These are phyloP conservation scores for Gossypium schwendimanii DNA, from an alignment of 441 rosid species.

Conservation along the genomic window DNA sequence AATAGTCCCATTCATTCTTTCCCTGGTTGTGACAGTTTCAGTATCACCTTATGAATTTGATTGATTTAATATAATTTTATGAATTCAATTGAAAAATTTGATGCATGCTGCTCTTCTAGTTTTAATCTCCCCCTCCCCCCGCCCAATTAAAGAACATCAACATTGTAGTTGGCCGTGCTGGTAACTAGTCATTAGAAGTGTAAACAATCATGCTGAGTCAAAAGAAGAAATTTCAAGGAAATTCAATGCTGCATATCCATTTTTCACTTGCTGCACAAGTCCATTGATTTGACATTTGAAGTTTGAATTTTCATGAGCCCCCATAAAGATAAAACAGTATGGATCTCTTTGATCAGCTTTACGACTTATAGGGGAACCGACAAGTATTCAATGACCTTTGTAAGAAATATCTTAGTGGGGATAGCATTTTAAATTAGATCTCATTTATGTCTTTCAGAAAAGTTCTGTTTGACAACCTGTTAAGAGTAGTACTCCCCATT, in stretches of 20 bases:
- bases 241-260: background rate
- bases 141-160: background rate
- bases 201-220: background rate
- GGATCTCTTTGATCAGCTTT: background rate
- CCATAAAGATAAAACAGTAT: background rate
- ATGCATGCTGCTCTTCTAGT: background rate
- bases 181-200: background rate
- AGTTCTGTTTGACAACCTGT: too few species aligned
- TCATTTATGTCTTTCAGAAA: too few species aligned
- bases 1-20: background rate
- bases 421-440: too few species aligned
- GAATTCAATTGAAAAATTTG: background rate
- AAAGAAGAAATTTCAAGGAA: background rate
- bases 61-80: background rate
- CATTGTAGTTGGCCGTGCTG: background rate
- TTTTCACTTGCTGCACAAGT: background rate
- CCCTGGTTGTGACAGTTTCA: background rate
- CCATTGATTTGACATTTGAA: background rate
- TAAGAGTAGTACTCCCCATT: too few species aligned
- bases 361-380: too few species aligned
- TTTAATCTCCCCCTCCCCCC: background rate
- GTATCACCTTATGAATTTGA: background rate
- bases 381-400: too few species aligned
- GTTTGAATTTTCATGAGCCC: background rate
- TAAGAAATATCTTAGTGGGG: too few species aligned